Percentiles rank a stretch among this genome's conserved stretches.
Conservation (phyloP, 2,329 filamentous ascomycete genomes). For the Dothideomycetidae sp. region DNA sequence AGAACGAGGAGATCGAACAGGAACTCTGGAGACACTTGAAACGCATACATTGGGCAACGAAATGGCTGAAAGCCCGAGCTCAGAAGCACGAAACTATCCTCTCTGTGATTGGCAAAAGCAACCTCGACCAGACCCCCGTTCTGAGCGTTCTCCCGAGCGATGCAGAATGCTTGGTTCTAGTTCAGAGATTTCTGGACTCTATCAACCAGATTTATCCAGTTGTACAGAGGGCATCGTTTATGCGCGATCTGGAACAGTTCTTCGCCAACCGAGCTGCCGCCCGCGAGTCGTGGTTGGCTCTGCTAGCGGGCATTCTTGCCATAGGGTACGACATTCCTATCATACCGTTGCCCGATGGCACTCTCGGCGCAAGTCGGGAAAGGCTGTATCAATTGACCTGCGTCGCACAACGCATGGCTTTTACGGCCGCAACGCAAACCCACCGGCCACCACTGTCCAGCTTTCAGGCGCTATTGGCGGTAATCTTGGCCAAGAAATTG, state of each 20-base stretch:
- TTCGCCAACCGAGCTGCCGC: not conserved
- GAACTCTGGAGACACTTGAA: not conserved
- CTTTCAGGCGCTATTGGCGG: constrained; percentile 1
- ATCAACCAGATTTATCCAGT: constrained; percentile 2
- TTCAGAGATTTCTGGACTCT: constrained; percentile 1
- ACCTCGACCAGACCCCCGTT: not conserved
- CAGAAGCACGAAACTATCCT: not conserved
- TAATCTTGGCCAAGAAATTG: constrained; percentile 1
- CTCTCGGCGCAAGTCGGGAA: not conserved
- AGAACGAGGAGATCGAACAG: not conserved
- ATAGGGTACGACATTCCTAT: constrained; percentile 1
- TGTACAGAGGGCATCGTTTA: not conserved
- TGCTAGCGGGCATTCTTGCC: constrained; percentile 1
- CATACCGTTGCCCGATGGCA: constrained; percentile 1
- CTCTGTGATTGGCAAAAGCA: not conserved
- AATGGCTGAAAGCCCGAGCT: not conserved
- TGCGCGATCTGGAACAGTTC: constrained; percentile 1
- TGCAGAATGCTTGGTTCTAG: constrained; percentile 3
- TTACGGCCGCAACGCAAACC: not conserved
- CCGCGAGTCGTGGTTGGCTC: not conserved
- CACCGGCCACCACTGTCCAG: constrained; percentile 1
- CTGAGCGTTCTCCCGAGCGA: not conserved
- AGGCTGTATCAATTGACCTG: not conserved
- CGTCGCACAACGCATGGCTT: constrained; percentile 1
- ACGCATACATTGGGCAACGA: not conserved